Percentiles rank a stretch among this genome's conserved stretches.
phyloP scores from a whole-genome alignment of 1,284 basidiomycete genomes.

The Uromyces viciae-fabae region DNA sequence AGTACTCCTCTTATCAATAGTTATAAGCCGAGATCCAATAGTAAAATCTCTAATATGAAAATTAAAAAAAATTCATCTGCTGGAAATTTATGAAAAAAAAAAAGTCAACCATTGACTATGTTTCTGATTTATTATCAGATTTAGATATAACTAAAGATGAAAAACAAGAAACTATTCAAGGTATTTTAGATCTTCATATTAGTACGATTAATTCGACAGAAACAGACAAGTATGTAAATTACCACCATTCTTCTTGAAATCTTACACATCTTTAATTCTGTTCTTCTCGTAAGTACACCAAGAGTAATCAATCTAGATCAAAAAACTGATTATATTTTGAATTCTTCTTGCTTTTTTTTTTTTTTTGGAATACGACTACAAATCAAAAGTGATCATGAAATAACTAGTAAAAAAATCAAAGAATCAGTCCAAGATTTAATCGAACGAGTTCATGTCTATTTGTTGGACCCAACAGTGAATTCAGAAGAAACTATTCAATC shows the following conservation, averaged over 20 bases:
- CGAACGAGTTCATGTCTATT: not conserved
- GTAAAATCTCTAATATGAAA: too few species aligned
- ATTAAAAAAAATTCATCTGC: not conserved
- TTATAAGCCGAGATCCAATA: too few species aligned
- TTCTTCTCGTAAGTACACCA: too few species aligned
- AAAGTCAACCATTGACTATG: constrained; percentile 30
- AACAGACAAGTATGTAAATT: too few species aligned
- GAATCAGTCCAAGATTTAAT: constrained; percentile 9
- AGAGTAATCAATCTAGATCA: too few species aligned
- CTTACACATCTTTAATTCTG: too few species aligned
- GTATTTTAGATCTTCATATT: constrained; percentile 39
- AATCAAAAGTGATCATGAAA: too few species aligned
- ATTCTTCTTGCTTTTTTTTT: not conserved
- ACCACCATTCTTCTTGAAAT: not conserved
- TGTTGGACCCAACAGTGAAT: not conserved
- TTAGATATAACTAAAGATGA: constrained; percentile 18
- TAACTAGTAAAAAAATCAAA: not conserved
- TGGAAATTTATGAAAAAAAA: not conserved
- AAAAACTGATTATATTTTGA: too few species aligned
- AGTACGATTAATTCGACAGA: too few species aligned
- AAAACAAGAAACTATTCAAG: constrained; percentile 36
- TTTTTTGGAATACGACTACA: not conserved
- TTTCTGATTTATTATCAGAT: constrained; percentile 21
- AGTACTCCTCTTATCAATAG: not conserved
- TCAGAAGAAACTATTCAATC: not conserved